A percentile compares a stretch with the other conserved stretches of the same genome.
Conservation (phyloP, 306 rosid species). For the Sesbania bispinosa region DNA sequence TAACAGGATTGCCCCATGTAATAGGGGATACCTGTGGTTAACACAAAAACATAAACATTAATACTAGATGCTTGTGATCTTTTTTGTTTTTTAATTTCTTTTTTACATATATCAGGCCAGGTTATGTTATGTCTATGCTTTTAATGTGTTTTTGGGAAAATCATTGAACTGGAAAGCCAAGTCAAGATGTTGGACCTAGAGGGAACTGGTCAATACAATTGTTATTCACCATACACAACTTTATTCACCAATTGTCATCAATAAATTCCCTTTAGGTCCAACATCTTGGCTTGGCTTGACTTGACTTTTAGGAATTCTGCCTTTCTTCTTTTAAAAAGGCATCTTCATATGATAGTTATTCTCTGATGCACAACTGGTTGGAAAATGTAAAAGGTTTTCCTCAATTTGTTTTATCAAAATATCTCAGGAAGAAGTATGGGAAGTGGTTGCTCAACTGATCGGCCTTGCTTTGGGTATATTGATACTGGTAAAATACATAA, state of each 20-base stretch:
- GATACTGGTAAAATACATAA: constrained; percentile 41
- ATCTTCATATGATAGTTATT: neutral
- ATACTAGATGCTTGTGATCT: neutral
- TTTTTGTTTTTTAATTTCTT: neutral
- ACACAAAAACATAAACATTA: too few species aligned
- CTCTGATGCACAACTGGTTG: neutral
- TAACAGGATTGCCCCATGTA: too few species aligned
- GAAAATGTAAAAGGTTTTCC: constrained; percentile 15
- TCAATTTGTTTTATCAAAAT: constrained; percentile 31
- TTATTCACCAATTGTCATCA: neutral
- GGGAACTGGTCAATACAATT: neutral
- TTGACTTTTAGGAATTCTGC: neutral
- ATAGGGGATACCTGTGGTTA: too few species aligned
- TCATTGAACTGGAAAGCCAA: neutral
- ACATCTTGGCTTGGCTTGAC: constrained; percentile 10
- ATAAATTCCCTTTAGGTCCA: neutral
- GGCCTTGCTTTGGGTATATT: constrained; percentile 86
- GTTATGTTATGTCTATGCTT: neutral
- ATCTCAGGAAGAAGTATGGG: constrained; percentile 99
- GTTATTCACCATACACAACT: neutral
- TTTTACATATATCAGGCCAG: neutral
- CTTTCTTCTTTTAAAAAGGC: neutral
- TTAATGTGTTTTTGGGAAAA: neutral
- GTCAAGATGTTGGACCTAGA: neutral
- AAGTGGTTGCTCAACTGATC: constrained; percentile 82